Evolutionary conservation across 495 filamentous ascomycete genomes (phyloP).

Genomic region (Usnea hakonensis): DNA sequence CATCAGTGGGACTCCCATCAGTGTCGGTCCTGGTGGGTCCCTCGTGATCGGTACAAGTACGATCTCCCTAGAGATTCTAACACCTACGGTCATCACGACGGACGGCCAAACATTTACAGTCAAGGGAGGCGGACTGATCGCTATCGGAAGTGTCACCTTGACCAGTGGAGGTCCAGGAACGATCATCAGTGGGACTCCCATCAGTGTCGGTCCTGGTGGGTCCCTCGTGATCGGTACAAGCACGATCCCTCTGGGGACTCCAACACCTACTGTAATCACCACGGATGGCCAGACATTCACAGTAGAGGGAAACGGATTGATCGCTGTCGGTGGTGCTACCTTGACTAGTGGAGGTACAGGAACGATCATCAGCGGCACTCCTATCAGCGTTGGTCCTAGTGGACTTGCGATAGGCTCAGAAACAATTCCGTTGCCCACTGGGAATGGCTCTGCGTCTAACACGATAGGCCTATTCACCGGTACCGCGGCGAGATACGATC

Average conservation of each 20-base stretch:
- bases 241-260: background rate
- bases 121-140: too few species aligned
- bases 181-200: background rate
- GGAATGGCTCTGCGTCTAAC: background rate
- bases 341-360: background rate
- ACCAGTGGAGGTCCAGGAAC: background rate
- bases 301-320: background rate
- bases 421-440: background rate
- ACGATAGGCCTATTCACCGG: background rate
- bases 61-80: too few species aligned
- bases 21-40: background rate
- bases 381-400: background rate
- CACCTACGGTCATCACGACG: too few species aligned
- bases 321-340: background rate
- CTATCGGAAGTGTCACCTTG: too few species aligned
- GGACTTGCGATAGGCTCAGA: background rate
- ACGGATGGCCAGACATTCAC: background rate
- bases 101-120: too few species aligned
- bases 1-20: background rate
- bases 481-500: background rate
- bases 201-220: background rate
- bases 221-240: background rate
- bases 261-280: background rate
- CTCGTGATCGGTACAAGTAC: too few species aligned
- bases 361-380: background rate